phyloP scores from a whole-genome alignment of 495 filamentous ascomycete genomes.

The Annulohypoxylon moriforme region DNA sequence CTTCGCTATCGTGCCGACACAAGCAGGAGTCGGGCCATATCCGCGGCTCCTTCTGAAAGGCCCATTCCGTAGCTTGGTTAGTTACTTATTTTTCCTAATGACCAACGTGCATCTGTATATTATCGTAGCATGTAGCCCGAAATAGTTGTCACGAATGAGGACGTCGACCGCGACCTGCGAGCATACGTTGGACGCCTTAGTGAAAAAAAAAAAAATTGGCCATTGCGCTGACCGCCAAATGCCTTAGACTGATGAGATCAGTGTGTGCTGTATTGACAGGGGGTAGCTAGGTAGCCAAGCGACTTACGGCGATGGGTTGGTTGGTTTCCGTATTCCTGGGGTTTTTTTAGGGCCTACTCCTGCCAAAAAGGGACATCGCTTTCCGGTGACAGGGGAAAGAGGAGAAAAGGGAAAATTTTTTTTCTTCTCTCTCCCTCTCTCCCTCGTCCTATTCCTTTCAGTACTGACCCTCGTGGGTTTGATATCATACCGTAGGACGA shows the following conservation, averaged over 20 bases:
- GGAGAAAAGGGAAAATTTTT: conserved; percentile 35
- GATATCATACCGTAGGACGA: conserved; percentile 46
- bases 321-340: conserved; percentile 40
- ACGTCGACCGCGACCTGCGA: conserved; percentile 23
- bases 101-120: conserved; percentile 38
- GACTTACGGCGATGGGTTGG: conserved; percentile 38
- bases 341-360: conserved; percentile 30
- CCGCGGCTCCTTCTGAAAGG: conserved; percentile 16
- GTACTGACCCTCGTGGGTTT: conserved; percentile 36
- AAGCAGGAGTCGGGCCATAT: conserved; percentile 12
- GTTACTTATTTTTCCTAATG: conserved; percentile 17
- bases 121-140: conserved; percentile 14
- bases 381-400: conserved; percentile 38
- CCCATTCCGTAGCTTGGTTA: conserved; percentile 10
- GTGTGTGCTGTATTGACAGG: conserved; percentile 43
- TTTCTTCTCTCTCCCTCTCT: background rate
- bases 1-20: conserved; percentile 22
- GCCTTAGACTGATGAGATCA: conserved; percentile 37
- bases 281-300: conserved; percentile 38
- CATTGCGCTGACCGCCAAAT: conserved; percentile 37
- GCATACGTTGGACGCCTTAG: conserved; percentile 16
- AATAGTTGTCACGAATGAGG: conserved; percentile 25
- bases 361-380: conserved; percentile 40
- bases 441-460: conserved; percentile 17
- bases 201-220: conserved; percentile 12